A percentile compares a stretch with the other conserved stretches of the same genome.
Conservation (phyloP, 495 filamentous ascomycete species). For the Daldinia grandis region DNA sequence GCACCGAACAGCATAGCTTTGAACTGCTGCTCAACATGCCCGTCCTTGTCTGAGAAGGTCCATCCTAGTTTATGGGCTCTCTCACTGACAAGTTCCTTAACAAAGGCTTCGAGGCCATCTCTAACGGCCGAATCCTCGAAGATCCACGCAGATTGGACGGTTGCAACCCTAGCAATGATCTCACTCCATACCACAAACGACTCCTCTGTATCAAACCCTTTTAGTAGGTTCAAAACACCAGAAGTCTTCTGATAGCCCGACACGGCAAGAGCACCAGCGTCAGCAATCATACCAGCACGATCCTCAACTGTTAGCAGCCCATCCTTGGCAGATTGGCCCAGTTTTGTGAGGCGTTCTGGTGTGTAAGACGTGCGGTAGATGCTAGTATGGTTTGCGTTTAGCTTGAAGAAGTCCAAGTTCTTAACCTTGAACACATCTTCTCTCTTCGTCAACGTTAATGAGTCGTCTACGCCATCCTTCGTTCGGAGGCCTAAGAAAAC, state of each 20-base stretch:
- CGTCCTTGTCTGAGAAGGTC: conserved; percentile 82
- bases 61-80: conserved; percentile 89
- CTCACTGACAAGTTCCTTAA: conserved; percentile 73
- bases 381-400: conserved; percentile 79
- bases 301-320: conserved; percentile 92
- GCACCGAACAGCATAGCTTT: conserved; percentile 73
- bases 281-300: conserved; percentile 93
- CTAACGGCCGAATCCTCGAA: conserved; percentile 80
- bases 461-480: conserved; percentile 69
- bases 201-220: conserved; percentile 81
- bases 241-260: conserved; percentile 95
- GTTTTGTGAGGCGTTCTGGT: conserved; percentile 71
- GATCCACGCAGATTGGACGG: conserved; percentile 82
- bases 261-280: conserved; percentile 87
- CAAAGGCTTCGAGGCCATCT: conserved; percentile 82
- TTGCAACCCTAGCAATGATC: conserved; percentile 77
- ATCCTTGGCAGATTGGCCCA: conserved; percentile 83
- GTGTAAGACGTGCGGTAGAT: conserved; percentile 78
- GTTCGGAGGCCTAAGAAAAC: conserved; percentile 75
- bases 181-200: conserved; percentile 97
- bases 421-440: conserved; percentile 75
- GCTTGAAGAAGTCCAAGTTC: conserved; percentile 75
- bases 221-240: conserved; percentile 82
- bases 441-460: conserved; percentile 72
- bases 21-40: conserved; percentile 89